These are phyloP conservation scores for Seiridium unicorne DNA, from an alignment of 2,329 filamentous ascomycete species.

Conservation along the genomic window DNA sequence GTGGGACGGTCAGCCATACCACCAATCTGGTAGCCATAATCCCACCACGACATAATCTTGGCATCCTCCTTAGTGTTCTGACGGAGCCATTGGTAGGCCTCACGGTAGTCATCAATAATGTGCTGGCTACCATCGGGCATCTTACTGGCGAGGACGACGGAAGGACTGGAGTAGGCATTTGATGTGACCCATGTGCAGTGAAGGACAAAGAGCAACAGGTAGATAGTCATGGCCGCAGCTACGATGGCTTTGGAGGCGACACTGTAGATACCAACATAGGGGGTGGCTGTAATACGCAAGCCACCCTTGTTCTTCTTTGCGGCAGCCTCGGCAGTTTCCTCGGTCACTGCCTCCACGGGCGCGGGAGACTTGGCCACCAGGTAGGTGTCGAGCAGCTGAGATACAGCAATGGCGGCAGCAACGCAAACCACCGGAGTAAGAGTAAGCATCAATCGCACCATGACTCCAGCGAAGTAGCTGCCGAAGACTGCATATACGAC, in stretches of 20 bases:
- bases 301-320: conserved; percentile 52
- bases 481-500: conserved; percentile 96
- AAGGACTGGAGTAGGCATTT: conserved; percentile 97
- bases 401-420: conserved; percentile 83
- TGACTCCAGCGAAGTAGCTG: conserved; percentile 98
- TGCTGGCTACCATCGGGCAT: conserved; percentile 94
- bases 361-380: conserved; percentile 65
- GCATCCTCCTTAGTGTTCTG: conserved; percentile 94
- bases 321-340: conserved; percentile 49
- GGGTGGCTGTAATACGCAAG: conserved; percentile 69
- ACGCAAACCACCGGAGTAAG: conserved; percentile 96
- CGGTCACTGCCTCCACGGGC: conserved; percentile 40
- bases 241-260: conserved; percentile 77
- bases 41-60: conserved; percentile 99
- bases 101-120: conserved; percentile 98
- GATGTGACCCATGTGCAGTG: conserved; percentile 99
- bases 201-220: conserved; percentile 88
- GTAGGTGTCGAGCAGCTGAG: conserved; percentile 85
- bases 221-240: conserved; percentile 69
- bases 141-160: conserved; percentile 88
- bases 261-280: conserved; percentile 81
- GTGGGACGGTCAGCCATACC: conserved; percentile 98
- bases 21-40: conserved; percentile 99
- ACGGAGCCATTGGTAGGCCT: conserved; percentile 98
- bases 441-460: conserved; percentile 98